Evolutionary conservation across 2,329 filamentous ascomycete species (phyloP).

Genomic region (Verticillium albo-atrum): DNA sequence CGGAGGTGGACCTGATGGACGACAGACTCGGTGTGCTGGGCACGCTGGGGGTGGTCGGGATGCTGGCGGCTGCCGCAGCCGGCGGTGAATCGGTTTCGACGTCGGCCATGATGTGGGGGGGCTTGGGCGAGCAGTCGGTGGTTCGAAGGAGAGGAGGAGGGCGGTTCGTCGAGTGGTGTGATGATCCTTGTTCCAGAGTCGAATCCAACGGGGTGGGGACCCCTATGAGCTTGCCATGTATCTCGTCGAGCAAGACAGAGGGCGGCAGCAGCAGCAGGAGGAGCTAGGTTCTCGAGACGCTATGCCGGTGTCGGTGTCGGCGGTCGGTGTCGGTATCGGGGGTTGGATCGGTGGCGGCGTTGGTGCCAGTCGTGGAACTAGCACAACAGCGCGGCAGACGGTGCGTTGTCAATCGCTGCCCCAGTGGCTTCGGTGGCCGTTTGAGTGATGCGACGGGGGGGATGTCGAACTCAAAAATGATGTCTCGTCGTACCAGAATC

Average conservation of each 20-base stretch:
- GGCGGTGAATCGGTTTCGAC: slow-evolving; percentile 6
- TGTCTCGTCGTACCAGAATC: not conserved
- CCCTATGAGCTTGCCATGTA: not conserved
- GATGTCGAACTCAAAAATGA: not conserved
- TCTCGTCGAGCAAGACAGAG: not conserved
- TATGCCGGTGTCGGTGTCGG: not conserved
- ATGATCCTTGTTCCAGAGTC: not conserved
- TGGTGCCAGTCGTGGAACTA: not conserved
- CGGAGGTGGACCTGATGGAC: slow-evolving; percentile 18
- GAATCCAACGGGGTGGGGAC: not conserved
- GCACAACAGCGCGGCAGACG: not conserved
- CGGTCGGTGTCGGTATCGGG: not conserved
- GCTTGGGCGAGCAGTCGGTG: not conserved
- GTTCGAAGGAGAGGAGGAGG: no score
- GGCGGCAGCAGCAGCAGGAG: not conserved
- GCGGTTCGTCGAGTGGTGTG: no score
- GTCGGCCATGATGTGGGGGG: slow-evolving; percentile 12
- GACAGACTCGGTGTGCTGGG: slow-evolving; percentile 11
- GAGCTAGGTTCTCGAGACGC: not conserved
- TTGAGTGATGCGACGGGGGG: not conserved
- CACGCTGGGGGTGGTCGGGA: slow-evolving; percentile 8
- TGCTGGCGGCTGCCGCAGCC: slow-evolving; percentile 7
- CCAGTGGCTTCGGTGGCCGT: not conserved
- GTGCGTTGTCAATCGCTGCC: not conserved
- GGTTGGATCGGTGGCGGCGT: not conserved